phyloP scores from a whole-genome alignment of 2,329 filamentous ascomycete species.

The Penicillium sp. region DNA sequence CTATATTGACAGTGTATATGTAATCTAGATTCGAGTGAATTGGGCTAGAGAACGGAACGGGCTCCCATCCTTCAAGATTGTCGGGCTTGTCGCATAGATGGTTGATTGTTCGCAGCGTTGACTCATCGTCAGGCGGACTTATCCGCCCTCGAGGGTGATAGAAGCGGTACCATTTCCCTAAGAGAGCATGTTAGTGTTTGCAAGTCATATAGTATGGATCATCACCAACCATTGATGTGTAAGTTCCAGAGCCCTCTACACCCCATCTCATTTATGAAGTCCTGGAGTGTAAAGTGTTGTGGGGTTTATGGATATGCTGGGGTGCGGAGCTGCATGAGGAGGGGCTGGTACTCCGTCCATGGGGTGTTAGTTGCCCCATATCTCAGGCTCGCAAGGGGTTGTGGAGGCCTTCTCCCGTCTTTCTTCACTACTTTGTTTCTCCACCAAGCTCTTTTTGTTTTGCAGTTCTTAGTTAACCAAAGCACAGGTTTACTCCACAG shows the following conservation, averaged over 20 bases:
- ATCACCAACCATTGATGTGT: constrained; percentile 7
- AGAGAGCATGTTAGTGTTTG: neutral
- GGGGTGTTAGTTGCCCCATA: no score
- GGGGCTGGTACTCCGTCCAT: no score
- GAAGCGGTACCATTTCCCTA: constrained; percentile 27
- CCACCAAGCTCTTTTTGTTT: no score
- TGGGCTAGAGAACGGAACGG: constrained; percentile 22
- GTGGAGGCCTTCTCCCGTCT: no score
- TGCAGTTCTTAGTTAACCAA: no score
- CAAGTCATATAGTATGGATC: neutral
- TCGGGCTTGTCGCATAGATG: no score
- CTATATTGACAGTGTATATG: constrained; percentile 27
- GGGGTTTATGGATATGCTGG: neutral
- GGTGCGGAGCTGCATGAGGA: neutral
- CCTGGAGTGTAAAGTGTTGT: neutral
- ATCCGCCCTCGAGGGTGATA: neutral
- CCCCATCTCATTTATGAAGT: constrained; percentile 1
- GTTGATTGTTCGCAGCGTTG: no score
- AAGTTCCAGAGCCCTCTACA: constrained; percentile 10
- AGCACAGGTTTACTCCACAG: no score
- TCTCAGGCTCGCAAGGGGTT: no score
- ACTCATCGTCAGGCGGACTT: no score
- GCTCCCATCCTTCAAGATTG: constrained; percentile 22
- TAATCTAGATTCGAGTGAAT: constrained; percentile 23
- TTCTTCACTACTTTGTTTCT: no score